Evolutionary conservation across 2,329 filamentous ascomycete genomes (phyloP).

Genomic region (Microdochium trichocladiopsis): DNA sequence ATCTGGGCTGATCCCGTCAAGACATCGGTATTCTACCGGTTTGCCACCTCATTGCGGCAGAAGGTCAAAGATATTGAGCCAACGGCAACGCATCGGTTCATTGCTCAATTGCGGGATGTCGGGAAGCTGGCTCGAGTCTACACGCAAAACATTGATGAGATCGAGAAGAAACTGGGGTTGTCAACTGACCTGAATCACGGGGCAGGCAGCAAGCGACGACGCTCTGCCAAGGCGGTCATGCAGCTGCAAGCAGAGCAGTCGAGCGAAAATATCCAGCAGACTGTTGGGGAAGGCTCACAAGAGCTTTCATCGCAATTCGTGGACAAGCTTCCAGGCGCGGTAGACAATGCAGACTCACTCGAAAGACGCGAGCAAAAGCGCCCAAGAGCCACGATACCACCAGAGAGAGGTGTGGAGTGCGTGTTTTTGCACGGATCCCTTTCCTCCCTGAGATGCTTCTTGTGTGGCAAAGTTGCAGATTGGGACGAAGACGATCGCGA

Average conservation of each 20-base stretch:
- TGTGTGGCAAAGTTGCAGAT: slow-evolving; percentile 48
- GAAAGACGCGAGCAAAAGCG: slow-evolving; percentile 6
- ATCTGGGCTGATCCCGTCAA: slow-evolving; percentile 63
- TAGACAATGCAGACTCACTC: slow-evolving; percentile 5
- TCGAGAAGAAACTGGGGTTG: slow-evolving; percentile 64
- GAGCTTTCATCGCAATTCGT: too few species aligned
- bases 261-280: slow-evolving; percentile 8
- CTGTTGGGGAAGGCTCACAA: slow-evolving; percentile 10
- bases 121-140: slow-evolving; percentile 66
- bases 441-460: slow-evolving; percentile 55
- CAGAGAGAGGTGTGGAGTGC: slow-evolving; percentile 47
- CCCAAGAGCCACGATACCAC: slow-evolving; percentile 10
- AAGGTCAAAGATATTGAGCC: slow-evolving; percentile 57
- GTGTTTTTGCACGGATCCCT: slow-evolving; percentile 70
- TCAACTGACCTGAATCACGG: slow-evolving; percentile 55
- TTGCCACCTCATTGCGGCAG: slow-evolving; percentile 60
- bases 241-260: slow-evolving; percentile 17
- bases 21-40: slow-evolving; percentile 66
- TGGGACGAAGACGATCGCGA: slow-evolving; percentile 54
- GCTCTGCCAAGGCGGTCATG: slow-evolving; percentile 26
- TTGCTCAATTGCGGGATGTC: slow-evolving; percentile 57
- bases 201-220: slow-evolving; percentile 50
- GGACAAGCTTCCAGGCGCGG: too few species aligned
- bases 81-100: slow-evolving; percentile 61
- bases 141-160: slow-evolving; percentile 69